phyloP scores from a whole-genome alignment of 805 yeast genomes.

The Pichia ethanolica region DNA sequence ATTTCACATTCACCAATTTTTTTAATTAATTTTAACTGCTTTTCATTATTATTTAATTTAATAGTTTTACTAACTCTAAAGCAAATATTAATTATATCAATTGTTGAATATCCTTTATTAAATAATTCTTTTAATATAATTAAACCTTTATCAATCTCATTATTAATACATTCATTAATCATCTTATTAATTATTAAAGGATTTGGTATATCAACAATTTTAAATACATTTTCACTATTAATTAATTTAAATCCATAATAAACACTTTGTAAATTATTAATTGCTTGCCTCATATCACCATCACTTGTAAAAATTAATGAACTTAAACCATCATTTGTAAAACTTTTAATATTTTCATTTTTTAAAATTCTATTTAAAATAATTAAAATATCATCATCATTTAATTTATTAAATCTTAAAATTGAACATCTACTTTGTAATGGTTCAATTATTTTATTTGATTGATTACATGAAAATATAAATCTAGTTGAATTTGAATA shows the following conservation, averaged over 20 bases:
- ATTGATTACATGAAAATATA: conserved; percentile 97
- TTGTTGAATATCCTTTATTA: conserved; percentile 88
- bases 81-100: conserved; percentile 85
- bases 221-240: conserved; percentile 87
- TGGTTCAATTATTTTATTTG: conserved; percentile 93
- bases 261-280: conserved; percentile 88
- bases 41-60: conserved; percentile 35
- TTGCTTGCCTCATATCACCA: conserved; percentile 98
- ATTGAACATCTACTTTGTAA: conserved; percentile 95
- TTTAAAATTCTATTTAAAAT: conserved; percentile 66
- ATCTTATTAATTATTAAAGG: conserved; percentile 75
- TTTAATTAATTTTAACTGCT: conserved; percentile 67
- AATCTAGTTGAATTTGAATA: conserved; percentile 94
- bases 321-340: conserved; percentile 79
- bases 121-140: conserved; percentile 62
- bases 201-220: conserved; percentile 94
- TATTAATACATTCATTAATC: conserved; percentile 34
- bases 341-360: conserved; percentile 61
- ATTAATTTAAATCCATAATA: conserved; percentile 90
- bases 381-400: conserved; percentile 78
- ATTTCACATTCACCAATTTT: conserved; percentile 89
- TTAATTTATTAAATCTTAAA: conserved; percentile 69
- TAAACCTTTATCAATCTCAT: conserved; percentile 55
- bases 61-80: conserved; percentile 81
- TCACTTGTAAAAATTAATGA: conserved; percentile 93